Evolutionary conservation across 495 filamentous ascomycete species (phyloP).

Genomic region (Penicillium coffeae): DNA sequence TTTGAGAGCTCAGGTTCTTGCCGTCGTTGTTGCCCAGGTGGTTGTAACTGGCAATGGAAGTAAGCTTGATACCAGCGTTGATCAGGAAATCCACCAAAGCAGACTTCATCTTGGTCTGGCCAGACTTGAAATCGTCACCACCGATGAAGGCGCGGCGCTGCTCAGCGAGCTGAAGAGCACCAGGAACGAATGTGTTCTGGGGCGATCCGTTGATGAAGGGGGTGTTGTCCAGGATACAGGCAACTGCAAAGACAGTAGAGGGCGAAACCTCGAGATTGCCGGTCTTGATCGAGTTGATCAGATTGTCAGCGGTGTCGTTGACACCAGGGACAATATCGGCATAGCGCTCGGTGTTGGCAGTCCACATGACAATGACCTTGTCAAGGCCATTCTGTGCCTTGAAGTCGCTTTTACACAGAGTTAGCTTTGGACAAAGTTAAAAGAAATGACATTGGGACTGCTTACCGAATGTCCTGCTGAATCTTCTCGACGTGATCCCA

Average conservation of each 20-base stretch:
- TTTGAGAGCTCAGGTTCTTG: constrained; percentile 95
- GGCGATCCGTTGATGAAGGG: constrained; percentile 99
- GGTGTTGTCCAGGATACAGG: constrained; percentile 80
- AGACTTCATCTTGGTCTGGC: constrained; percentile 99
- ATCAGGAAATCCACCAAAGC: constrained; percentile 98
- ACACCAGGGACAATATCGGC: constrained; percentile 83
- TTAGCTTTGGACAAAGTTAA: constrained; percentile 1
- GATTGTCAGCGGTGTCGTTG: constrained; percentile 95
- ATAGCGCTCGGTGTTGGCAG: constrained; percentile 97
- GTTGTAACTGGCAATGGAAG: constrained; percentile 98
- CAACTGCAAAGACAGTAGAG: constrained; percentile 93
- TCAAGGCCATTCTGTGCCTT: constrained; percentile 81
- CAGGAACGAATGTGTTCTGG: constrained; percentile 98
- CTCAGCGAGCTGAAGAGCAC: constrained; percentile 87
- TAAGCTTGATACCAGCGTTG: constrained; percentile 98
- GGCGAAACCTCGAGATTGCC: constrained; percentile 88
- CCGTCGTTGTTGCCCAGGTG: constrained; percentile 99
- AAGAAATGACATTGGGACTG: not conserved
- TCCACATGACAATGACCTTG: constrained; percentile 98
- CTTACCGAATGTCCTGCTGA: constrained; percentile 89
- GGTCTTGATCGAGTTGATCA: constrained; percentile 77
- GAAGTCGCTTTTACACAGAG: constrained; percentile 61
- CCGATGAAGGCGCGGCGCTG: constrained; percentile 86
- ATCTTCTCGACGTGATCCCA: constrained; percentile 88
- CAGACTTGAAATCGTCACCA: constrained; percentile 99